These are phyloP conservation scores for Pezizomycotina sp. DNA, from an alignment of 2,329 filamentous ascomycete genomes.

Conservation along the genomic window DNA sequence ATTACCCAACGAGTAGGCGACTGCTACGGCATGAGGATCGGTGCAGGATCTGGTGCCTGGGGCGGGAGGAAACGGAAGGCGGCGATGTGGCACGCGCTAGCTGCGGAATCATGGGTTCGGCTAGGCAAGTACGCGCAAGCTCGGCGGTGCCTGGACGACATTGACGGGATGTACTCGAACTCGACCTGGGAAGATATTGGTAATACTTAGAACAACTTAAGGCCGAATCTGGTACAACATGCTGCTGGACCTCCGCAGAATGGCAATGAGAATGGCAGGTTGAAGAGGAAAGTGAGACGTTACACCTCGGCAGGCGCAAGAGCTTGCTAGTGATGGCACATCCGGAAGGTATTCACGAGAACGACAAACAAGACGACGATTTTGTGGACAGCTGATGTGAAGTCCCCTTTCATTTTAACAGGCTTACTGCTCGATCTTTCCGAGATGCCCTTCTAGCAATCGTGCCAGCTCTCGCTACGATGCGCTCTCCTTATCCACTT, in stretches of 20 bases:
- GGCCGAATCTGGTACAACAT: neutral
- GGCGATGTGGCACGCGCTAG: slow-evolving; percentile 72
- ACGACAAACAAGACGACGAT: too few relatives aligned
- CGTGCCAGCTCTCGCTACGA: too few relatives aligned
- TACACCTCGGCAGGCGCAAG: slow-evolving; percentile 39
- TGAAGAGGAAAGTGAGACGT: slow-evolving; percentile 37
- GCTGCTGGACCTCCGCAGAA: too few relatives aligned
- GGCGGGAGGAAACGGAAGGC: slow-evolving; percentile 67
- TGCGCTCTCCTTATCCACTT: too few relatives aligned
- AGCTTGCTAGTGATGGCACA: too few relatives aligned
- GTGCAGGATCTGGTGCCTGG: slow-evolving; percentile 48
- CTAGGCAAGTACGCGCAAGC: slow-evolving; percentile 64
- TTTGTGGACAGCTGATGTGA: too few relatives aligned
- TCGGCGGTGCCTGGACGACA: slow-evolving; percentile 58
- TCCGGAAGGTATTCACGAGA: too few relatives aligned
- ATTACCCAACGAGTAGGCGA: slow-evolving; percentile 72
- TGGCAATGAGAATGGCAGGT: slow-evolving; percentile 38
- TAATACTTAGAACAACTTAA: neutral
- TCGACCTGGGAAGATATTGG: neutral
- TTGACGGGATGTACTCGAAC: too few relatives aligned
- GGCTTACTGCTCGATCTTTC: too few relatives aligned
- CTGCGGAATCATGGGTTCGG: slow-evolving; percentile 67
- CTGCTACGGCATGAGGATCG: slow-evolving; percentile 51
- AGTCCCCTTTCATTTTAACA: too few relatives aligned
- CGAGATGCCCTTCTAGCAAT: too few relatives aligned